Percentiles rank a stretch among this genome's conserved stretches.
These are phyloP conservation scores for Jamesozyma hellenica DNA, from an alignment of 805 yeast species.

Conservation along the genomic window DNA sequence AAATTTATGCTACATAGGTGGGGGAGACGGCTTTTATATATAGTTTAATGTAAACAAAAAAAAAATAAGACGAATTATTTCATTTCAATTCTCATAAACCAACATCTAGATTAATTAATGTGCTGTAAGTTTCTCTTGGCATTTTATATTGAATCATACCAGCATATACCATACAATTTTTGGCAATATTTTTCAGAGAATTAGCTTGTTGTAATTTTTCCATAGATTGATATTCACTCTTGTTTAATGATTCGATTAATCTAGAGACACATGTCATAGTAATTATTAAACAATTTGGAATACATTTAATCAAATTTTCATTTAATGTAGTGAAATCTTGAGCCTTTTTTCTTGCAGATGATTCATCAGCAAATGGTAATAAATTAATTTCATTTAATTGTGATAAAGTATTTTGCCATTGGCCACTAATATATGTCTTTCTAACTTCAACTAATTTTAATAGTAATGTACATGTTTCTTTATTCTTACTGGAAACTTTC, in stretches of 20 bases:
- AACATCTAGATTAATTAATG: slow-evolving; percentile 54
- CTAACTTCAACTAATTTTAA: slow-evolving; percentile 62
- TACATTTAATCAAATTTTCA: slow-evolving; percentile 63
- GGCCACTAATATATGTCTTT: slow-evolving; percentile 41
- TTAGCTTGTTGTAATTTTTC: slow-evolving; percentile 45
- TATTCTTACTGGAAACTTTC: slow-evolving; percentile 43
- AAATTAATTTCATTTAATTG: slow-evolving; percentile 51
- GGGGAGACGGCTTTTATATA: no score
- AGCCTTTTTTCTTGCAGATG: slow-evolving; percentile 53
- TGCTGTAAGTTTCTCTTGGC: slow-evolving; percentile 75
- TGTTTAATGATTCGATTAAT: slow-evolving; percentile 35
- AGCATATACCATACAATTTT: slow-evolving; percentile 86
- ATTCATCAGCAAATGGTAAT: slow-evolving; percentile 53
- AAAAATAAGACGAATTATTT: no score
- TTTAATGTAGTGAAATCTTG: slow-evolving; percentile 57
- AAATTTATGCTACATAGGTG: no score
- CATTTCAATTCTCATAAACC: slow-evolving; percentile 11
- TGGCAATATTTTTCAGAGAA: slow-evolving; percentile 54
- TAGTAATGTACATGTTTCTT: slow-evolving; percentile 56
- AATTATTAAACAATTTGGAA: slow-evolving; percentile 72
- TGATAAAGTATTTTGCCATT: slow-evolving; percentile 50
- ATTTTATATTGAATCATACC: slow-evolving; percentile 89
- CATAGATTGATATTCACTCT: slow-evolving; percentile 34
- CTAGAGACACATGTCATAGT: slow-evolving; percentile 70
- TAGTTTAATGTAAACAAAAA: no score